These are phyloP conservation scores for Pythium chondricola DNA, from an alignment of 352 stramenopile species.

Conservation along the genomic window DNA sequence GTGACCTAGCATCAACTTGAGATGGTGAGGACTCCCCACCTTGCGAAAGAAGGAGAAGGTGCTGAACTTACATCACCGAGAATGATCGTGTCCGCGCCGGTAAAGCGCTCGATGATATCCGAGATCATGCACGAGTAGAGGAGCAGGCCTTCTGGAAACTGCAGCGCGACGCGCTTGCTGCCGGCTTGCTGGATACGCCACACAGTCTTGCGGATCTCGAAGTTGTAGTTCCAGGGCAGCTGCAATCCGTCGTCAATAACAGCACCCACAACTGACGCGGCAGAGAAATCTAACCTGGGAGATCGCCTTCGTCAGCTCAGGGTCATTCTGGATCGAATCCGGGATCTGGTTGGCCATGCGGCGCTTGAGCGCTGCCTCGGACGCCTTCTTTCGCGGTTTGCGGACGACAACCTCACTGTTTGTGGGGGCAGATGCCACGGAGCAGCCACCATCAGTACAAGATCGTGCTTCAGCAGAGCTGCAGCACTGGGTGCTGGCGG, in stretches of 20 bases:
- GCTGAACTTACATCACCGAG: too few relatives aligned
- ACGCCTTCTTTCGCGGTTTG: slow-evolving; percentile 53
- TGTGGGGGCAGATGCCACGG: slow-evolving; percentile 3
- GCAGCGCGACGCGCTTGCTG: slow-evolving; percentile 92
- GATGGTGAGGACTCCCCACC: too few relatives aligned
- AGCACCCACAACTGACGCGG: too few relatives aligned
- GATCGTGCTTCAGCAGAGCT: slow-evolving; percentile 2
- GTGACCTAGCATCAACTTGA: too few relatives aligned
- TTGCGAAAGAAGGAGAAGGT: too few relatives aligned
- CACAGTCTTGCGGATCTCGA: slow-evolving; percentile 98
- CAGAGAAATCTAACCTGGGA: too few relatives aligned
- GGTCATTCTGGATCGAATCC: slow-evolving; percentile 86
- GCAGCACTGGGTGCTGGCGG: background rate
- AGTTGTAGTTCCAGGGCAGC: slow-evolving; percentile 98
- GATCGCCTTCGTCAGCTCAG: slow-evolving; percentile 89
- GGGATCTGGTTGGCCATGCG: slow-evolving; percentile 87
- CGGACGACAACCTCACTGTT: slow-evolving; percentile 22
- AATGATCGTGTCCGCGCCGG: slow-evolving; percentile 88
- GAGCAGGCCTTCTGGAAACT: slow-evolving; percentile 98
- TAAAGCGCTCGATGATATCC: slow-evolving; percentile 97
- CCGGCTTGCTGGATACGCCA: slow-evolving; percentile 90
- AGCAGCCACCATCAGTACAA: slow-evolving; percentile 5
- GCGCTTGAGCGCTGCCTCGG: slow-evolving; percentile 44
- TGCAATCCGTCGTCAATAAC: too few relatives aligned
- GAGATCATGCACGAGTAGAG: slow-evolving; percentile 97